Percentiles rank a stretch among this genome's conserved stretches.
phyloP scores from a whole-genome alignment of 257 asterid genomes.

The Haberlea rhodopensis region DNA sequence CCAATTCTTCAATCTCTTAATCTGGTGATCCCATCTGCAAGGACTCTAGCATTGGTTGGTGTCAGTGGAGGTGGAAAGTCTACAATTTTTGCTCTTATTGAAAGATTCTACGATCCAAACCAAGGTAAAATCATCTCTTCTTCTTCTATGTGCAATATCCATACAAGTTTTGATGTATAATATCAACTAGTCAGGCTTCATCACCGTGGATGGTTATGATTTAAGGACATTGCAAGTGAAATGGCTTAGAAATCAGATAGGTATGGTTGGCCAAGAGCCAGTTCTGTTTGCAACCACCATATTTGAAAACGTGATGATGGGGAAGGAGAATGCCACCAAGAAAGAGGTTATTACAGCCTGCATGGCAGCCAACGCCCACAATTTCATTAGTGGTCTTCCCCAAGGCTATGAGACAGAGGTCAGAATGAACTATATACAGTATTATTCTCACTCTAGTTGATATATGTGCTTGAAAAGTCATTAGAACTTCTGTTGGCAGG shows the following conservation, averaged over 20 bases:
- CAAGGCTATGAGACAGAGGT: slow-evolving; percentile 82
- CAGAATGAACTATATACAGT: background rate
- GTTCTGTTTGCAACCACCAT: slow-evolving; percentile 69
- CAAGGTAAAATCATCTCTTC: slow-evolving; percentile 40
- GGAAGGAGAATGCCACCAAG: slow-evolving; percentile 65
- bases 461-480: background rate
- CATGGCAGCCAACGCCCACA: slow-evolving; percentile 67
- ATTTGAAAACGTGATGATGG: slow-evolving; percentile 74
- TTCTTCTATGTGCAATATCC: background rate
- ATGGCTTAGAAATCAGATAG: slow-evolving; percentile 83
- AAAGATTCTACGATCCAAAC: slow-evolving; percentile 72
- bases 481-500: slow-evolving; percentile 36
- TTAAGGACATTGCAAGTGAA: slow-evolving; percentile 73
- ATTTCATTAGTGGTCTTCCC: slow-evolving; percentile 61
- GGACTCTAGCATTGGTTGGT: slow-evolving; percentile 73
- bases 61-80: slow-evolving; percentile 86
- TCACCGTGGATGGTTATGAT: slow-evolving; percentile 69
- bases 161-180: background rate
- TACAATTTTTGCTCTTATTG: slow-evolving; percentile 70
- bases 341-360: slow-evolving; percentile 69
- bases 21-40: slow-evolving; percentile 56
- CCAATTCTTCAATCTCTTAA: slow-evolving; percentile 59
- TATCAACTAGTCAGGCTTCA: slow-evolving; percentile 41
- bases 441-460: background rate
- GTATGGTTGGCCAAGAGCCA: slow-evolving; percentile 94